phyloP scores from a whole-genome alignment of 106 monocot genomes.

The Phalaenopsis equestris region DNA sequence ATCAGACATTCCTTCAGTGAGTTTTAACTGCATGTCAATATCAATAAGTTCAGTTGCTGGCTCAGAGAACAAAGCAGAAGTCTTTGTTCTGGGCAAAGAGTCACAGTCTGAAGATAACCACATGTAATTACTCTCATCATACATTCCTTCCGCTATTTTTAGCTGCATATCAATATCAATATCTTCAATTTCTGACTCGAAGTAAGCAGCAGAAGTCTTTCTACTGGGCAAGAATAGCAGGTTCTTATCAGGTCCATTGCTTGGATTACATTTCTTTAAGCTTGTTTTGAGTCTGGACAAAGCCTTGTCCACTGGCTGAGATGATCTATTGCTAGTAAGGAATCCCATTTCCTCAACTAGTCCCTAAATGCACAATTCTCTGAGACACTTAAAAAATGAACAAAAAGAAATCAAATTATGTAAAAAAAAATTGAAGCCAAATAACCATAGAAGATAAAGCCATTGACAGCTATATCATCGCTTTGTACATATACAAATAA shows the following conservation, averaged over 20 bases:
- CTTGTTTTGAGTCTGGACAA: not conserved
- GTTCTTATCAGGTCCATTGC: not conserved
- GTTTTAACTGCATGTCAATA: slow-evolving; percentile 1
- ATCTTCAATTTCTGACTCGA: not conserved
- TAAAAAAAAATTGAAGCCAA: no score
- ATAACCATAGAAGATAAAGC: no score
- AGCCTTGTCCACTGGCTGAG: not conserved
- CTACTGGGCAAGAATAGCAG: not conserved
- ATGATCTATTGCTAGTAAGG: not conserved
- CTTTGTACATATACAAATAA: no score
- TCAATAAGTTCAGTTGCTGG: not conserved
- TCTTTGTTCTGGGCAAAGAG: not conserved
- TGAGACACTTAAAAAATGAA: no score
- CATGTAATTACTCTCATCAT: slow-evolving; percentile 16
- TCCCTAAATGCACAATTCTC: no score
- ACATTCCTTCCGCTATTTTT: slow-evolving; percentile 8
- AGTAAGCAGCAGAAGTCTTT: not conserved
- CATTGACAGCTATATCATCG: no score
- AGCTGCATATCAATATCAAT: not conserved
- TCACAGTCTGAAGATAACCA: slow-evolving; percentile 25
- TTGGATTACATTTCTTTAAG: not conserved
- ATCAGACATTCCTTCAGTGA: slow-evolving; percentile 12
- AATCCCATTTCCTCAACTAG: not conserved
- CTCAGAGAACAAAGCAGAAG: not conserved
- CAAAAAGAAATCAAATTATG: no score